Evolutionary conservation across 2,329 filamentous ascomycete genomes (phyloP), one percentile per base, ranked within the genome.

Genomic region (Hortaea sp.): DNA sequence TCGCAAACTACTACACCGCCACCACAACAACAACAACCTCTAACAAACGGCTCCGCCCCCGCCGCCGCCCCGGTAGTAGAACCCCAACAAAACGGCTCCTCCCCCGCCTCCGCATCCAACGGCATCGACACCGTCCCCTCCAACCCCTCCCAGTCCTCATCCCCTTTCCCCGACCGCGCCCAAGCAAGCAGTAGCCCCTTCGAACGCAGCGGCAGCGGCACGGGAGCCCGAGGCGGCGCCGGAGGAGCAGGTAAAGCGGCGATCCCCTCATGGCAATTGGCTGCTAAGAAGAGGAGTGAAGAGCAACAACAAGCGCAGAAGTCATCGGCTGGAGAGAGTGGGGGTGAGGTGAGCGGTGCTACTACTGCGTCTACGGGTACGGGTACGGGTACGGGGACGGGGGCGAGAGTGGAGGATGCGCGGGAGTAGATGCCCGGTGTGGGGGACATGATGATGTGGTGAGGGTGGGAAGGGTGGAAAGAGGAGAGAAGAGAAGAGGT

Each of bases 231-330:
- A 49, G 57, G 34, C 42, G 54, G 30, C 54, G 63, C 29, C 53
- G 55, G 10, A 55, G 55, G 31, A 20, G 20, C 20, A 20, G 57
- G 56, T 20, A 57, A 57, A 41, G 69, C 71, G 4, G 66, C 69
- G 1, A 77, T 77, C 41, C 74, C 74, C 5, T 68, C 68, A 5
- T 77, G 74, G 74, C 74, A 77, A 57, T 64, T 76, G 63, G 66
- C 68, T 5, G 73, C 72, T 0, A 69, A 70, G 31, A 69, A 69
- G 52, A 69, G 70, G 63, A 69, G 63, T 45, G 69, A 63, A 27
- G 68, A 73, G 45, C 63, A 65, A 5, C 70, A 69, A 57, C 29
- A 10, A 4, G 32, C 32, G 32, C 10, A 12, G 32, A 37, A 37
- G 32, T 20, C 20, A 20, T 20, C 20, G 20, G 20, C 20, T 20